Percentiles rank a stretch among this genome's conserved stretches.
Evolutionary conservation across 345 rosid species (phyloP).

Genomic region (Clarkia xantiana): DNA sequence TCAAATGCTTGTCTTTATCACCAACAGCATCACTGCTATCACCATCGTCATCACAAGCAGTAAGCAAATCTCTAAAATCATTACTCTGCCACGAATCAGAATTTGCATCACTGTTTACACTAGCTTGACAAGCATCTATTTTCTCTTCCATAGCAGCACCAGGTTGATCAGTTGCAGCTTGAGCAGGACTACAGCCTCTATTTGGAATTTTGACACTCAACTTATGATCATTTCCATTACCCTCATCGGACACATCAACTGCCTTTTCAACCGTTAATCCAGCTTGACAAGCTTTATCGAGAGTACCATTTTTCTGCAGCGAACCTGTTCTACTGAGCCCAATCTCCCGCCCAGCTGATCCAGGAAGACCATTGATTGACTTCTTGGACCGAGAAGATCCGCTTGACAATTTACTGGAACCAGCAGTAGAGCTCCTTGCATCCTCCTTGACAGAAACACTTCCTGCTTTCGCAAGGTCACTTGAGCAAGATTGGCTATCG

Average conservation of each 20-base stretch:
- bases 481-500: conserved; percentile 55
- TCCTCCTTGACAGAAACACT: conserved; percentile 50
- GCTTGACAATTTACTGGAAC: conserved; percentile 35
- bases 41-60: conserved; percentile 30
- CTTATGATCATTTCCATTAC: conserved; percentile 30
- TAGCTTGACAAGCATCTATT: conserved; percentile 23
- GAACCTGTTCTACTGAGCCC: conserved; percentile 37
- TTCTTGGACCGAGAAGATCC: conserved; percentile 42
- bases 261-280: conserved; percentile 41
- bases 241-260: conserved; percentile 39
- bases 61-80: conserved; percentile 39
- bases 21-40: conserved; percentile 26
- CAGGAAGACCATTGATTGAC: conserved; percentile 37
- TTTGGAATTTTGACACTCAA: conserved; percentile 64
- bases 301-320: conserved; percentile 26
- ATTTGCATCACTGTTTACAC: conserved; percentile 25
- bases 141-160: conserved; percentile 32
- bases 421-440: conserved; percentile 43
- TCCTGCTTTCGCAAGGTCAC: conserved; percentile 50
- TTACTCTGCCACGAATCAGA: conserved; percentile 48
- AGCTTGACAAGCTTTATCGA: conserved; percentile 46
- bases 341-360: conserved; percentile 27
- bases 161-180: conserved; percentile 36
- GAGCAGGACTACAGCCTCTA: conserved; percentile 62
- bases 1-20: conserved; percentile 30